These are phyloP conservation scores for Pulveroboletus sp. DNA, from an alignment of 768 basidiomycete genomes.

Conservation along the genomic window DNA sequence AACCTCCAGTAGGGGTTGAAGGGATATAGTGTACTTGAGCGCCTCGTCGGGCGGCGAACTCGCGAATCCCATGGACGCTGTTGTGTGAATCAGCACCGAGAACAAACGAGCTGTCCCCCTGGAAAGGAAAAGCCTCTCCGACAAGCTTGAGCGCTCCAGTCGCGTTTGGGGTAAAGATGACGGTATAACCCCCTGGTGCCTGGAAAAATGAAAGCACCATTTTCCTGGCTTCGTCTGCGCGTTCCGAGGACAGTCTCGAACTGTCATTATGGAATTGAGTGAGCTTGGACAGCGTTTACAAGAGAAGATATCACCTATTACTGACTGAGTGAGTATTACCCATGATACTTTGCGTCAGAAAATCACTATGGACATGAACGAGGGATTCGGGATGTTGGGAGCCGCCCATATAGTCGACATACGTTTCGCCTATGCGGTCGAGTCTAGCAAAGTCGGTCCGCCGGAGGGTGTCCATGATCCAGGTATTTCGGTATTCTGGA, in stretches of 20 bases:
- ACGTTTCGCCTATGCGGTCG: slow-evolving; percentile 62
- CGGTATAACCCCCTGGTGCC: slow-evolving; percentile 71
- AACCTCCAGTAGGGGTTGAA: slow-evolving; percentile 59
- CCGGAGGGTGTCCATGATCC: slow-evolving; percentile 66
- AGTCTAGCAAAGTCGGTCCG: slow-evolving; percentile 58
- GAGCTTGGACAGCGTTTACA: background rate
- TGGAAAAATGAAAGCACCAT: slow-evolving; percentile 74
- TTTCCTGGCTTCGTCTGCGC: slow-evolving; percentile 62
- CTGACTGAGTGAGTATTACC: slow-evolving; percentile 85
- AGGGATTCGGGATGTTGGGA: slow-evolving; percentile 76
- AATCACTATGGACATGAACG: slow-evolving; percentile 62
- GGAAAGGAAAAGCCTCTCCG: slow-evolving; percentile 76
- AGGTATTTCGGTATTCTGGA: slow-evolving; percentile 61
- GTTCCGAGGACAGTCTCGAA: slow-evolving; percentile 63
- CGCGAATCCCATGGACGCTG: slow-evolving; percentile 76
- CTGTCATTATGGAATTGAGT: slow-evolving; percentile 37
- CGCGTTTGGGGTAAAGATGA: slow-evolving; percentile 79
- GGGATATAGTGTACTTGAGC: slow-evolving; percentile 61
- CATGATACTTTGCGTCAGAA: slow-evolving; percentile 62
- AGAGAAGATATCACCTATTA: slow-evolving; percentile 50
- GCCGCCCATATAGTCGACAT: slow-evolving; percentile 86
- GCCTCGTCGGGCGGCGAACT: slow-evolving; percentile 56
- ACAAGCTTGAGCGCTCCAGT: slow-evolving; percentile 76
- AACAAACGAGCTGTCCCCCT: slow-evolving; percentile 51
- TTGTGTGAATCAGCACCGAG: slow-evolving; percentile 79